These are phyloP conservation scores for Neospora caninum DNA, from an alignment of 169 alveolate genomes.

Conservation along the genomic window DNA sequence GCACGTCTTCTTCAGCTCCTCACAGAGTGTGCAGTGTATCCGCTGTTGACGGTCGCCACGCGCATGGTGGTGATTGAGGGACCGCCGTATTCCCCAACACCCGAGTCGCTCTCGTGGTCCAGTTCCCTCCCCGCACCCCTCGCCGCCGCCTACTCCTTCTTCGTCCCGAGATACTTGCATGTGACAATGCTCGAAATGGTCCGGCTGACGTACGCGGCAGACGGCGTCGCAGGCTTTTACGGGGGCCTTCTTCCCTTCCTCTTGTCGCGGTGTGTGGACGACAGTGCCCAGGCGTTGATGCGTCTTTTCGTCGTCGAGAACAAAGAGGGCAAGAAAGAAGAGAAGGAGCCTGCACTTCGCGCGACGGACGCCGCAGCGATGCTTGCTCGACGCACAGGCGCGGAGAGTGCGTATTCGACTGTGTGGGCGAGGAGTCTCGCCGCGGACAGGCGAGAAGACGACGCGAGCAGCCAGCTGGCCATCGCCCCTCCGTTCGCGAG, in stretches of 20 bases:
- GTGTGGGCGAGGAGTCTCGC: neutral
- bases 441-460: neutral
- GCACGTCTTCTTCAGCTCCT: neutral
- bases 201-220: slow-evolving; percentile 24
- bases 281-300: slow-evolving; percentile 20
- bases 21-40: slow-evolving; percentile 27
- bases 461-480: neutral
- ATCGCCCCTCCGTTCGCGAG: no score
- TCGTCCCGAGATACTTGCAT: neutral
- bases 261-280: slow-evolving; percentile 27
- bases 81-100: neutral
- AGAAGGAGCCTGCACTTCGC: neutral
- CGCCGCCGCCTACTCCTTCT: neutral
- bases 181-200: neutral
- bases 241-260: slow-evolving; percentile 26
- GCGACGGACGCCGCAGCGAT: neutral
- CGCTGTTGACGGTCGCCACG: slow-evolving; percentile 26
- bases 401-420: neutral
- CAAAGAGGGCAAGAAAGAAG: neutral
- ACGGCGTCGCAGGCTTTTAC: slow-evolving; percentile 34
- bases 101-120: neutral
- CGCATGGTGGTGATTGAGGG: slow-evolving; percentile 25
- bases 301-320: neutral
- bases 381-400: neutral
- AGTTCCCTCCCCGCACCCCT: neutral